phyloP scores from a whole-genome alignment of 129 eudicot species.

The Helianthus tuberosus region DNA sequence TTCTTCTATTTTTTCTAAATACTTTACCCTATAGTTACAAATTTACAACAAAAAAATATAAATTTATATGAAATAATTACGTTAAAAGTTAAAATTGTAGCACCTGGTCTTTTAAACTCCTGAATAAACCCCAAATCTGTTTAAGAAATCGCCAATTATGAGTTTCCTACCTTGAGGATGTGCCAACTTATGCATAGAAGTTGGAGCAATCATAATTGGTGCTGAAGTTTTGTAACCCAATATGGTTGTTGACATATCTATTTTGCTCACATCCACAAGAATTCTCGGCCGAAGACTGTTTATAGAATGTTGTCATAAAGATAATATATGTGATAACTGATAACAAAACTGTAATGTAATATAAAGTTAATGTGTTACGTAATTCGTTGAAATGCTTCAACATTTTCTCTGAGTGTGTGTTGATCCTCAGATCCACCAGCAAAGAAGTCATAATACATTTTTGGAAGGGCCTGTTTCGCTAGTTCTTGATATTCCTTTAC shows the following conservation, averaged over 20 bases:
- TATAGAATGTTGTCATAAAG: neutral
- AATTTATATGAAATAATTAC: neutral
- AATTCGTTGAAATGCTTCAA: conserved; percentile 62
- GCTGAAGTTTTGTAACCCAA: conserved; percentile 74
- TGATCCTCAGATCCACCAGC: conserved; percentile 83
- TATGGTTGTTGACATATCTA: conserved; percentile 68
- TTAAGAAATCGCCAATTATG: neutral
- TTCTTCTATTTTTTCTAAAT: no score
- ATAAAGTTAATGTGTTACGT: conserved; percentile 29
- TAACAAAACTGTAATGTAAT: neutral
- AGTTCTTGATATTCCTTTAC: conserved; percentile 53
- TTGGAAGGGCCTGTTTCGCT: conserved; percentile 49
- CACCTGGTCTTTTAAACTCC: neutral
- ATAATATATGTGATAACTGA: neutral
- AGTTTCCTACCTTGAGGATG: conserved; percentile 62
- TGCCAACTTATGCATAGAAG: conserved; percentile 70
- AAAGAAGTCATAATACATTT: conserved; percentile 77
- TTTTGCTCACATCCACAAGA: conserved; percentile 72
- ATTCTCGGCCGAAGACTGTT: conserved; percentile 71
- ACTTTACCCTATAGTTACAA: neutral
- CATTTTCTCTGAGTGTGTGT: conserved; percentile 64
- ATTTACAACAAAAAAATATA: neutral
- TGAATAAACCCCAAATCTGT: neutral
- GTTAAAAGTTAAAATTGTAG: neutral
- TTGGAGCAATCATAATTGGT: conserved; percentile 91